Percentiles rank a stretch among this genome's conserved stretches.
Conservation (phyloP, 2,329 filamentous ascomycete genomes). For the Sclerotinia nivalis region DNA sequence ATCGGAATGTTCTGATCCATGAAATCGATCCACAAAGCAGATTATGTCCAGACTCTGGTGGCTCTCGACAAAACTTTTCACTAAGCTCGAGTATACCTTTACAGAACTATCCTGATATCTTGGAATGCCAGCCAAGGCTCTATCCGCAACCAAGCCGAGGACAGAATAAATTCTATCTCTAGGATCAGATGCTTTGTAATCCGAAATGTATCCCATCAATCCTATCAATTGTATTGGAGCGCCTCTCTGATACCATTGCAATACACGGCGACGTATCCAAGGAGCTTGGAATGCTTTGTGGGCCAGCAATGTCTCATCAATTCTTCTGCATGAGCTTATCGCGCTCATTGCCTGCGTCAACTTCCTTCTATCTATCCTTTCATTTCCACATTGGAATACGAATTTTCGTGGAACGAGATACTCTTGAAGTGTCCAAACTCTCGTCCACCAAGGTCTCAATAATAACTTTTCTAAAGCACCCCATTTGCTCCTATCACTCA, state of each 20-base stretch:
- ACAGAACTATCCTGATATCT: constrained; percentile 24
- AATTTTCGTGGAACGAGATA: constrained; percentile 24
- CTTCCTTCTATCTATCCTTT: not conserved
- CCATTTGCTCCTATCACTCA: constrained; percentile 7
- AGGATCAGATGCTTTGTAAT: constrained; percentile 27
- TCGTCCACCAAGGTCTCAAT: constrained; percentile 23
- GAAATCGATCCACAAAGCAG: constrained; percentile 4
- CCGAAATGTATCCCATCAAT: constrained; percentile 21
- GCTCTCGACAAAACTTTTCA: not conserved
- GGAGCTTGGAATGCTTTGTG: constrained; percentile 21
- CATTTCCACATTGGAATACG: constrained; percentile 19
- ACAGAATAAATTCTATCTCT: constrained; percentile 30
- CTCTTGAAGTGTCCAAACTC: constrained; percentile 28
- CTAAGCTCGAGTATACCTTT: constrained; percentile 11
- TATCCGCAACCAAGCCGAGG: constrained; percentile 24
- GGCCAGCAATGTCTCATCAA: constrained; percentile 22
- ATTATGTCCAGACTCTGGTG: constrained; percentile 5
- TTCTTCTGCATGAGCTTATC: constrained; percentile 15
- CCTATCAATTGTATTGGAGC: constrained; percentile 16
- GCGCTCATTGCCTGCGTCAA: not conserved
- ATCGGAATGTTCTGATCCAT: not conserved
- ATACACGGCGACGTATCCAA: constrained; percentile 23
- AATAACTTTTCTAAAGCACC: constrained; percentile 20
- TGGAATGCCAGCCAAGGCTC: constrained; percentile 9
- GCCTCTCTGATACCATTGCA: constrained; percentile 6